phyloP scores from a whole-genome alignment of 139 green algal genomes.

The Tetraselmis striata region DNA sequence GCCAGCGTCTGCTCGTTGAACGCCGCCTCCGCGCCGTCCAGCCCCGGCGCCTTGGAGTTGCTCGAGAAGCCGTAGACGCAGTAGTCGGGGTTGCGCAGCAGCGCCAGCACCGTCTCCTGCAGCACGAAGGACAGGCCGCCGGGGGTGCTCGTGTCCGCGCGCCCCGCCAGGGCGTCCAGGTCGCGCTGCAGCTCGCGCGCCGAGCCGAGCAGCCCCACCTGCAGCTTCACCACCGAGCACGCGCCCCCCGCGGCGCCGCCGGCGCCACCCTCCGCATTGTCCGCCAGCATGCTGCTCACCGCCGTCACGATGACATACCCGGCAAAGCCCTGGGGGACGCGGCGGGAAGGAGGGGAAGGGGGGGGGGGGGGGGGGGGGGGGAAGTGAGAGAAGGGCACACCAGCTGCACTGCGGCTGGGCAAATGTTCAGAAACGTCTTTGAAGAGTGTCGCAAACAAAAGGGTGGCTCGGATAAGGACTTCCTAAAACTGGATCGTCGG shows the following conservation, averaged over 20 bases:
- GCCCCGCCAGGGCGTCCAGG: conserved; percentile 73
- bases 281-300: neutral
- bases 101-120: conserved; percentile 80
- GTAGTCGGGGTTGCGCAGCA: conserved; percentile 87
- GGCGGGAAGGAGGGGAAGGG: no score
- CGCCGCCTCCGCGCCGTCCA: conserved; percentile 49
- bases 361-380: no score
- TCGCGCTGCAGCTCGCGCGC: conserved; percentile 77
- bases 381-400: no score
- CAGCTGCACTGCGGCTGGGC: no score
- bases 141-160: conserved; percentile 75
- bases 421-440: no score
- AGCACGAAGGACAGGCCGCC: conserved; percentile 75
- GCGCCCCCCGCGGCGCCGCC: conserved; percentile 18
- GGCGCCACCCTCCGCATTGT: neutral
- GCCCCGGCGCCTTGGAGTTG: conserved; percentile 12
- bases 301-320: neutral
- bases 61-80: conserved; percentile 60
- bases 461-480: no score
- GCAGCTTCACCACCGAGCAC: conserved; percentile 45
- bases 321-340: no score
- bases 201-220: conserved; percentile 85
- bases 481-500: no score
- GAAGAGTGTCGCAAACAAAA: no score
- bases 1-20: conserved; percentile 70